phyloP scores from a whole-genome alignment of 108 stramenopile species.

The Mediolabrus comicus region DNA sequence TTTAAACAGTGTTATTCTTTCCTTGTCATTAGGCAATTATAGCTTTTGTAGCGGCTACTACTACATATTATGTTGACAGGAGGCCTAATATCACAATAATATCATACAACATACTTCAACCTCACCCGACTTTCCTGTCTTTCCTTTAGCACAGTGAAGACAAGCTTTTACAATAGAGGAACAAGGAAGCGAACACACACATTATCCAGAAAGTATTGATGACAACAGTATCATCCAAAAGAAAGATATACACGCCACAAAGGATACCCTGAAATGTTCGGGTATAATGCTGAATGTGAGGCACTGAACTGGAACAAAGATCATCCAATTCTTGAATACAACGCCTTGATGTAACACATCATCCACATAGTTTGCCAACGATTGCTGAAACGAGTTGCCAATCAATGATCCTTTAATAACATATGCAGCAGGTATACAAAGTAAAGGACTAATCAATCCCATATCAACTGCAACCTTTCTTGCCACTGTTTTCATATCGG shows the following conservation, averaged over 20 bases:
- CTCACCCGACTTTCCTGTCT: too few species aligned
- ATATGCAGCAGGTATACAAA: constrained; percentile 57
- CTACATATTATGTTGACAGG: too few species aligned
- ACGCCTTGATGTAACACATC: constrained; percentile 25
- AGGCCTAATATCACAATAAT: too few species aligned
- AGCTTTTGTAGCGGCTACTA: too few species aligned
- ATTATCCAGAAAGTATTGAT: constrained; percentile 1
- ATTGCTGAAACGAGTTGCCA: constrained; percentile 6
- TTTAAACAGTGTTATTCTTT: too few species aligned
- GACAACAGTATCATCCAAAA: constrained; percentile 39
- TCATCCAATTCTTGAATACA: constrained; percentile 35
- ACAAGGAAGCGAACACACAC: too few species aligned
- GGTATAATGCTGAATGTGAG: constrained; percentile 37
- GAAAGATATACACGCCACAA: constrained; percentile 38
- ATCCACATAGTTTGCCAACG: constrained; percentile 16
- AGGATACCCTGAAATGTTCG: constrained; percentile 35
- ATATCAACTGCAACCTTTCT: constrained; percentile 46
- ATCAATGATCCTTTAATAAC: constrained; percentile 27
- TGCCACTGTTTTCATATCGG: constrained; percentile 13
- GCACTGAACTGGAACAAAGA: constrained; percentile 32
- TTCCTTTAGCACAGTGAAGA: too few species aligned
- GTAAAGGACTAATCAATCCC: constrained; percentile 42
- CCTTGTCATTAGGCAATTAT: too few species aligned
- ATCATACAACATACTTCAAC: too few species aligned
- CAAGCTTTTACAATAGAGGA: too few species aligned